Percentiles rank a stretch among this genome's conserved stretches.
Evolutionary conservation across 2,329 filamentous ascomycete species (phyloP).

Genomic region (Geosmithia putterillii): DNA sequence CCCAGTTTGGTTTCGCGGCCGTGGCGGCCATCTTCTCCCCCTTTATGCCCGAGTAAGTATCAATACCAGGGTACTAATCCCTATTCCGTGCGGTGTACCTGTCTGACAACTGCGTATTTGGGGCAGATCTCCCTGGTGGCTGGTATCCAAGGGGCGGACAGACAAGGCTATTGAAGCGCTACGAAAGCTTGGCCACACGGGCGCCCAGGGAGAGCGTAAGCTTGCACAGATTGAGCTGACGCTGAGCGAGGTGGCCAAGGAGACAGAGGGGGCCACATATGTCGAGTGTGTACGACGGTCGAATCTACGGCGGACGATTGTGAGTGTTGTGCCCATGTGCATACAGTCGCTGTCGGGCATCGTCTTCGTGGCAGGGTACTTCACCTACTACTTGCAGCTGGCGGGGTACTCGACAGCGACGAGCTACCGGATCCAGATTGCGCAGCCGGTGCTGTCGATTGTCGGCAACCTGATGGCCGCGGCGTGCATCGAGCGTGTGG

Average conservation of each 20-base stretch:
- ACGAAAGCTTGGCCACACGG: conserved; percentile 14
- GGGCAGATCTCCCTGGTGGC: conserved; percentile 22
- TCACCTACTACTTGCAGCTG: conserved; percentile 28
- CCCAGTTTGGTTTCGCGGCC: conserved; percentile 18
- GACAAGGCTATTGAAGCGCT: conserved; percentile 21
- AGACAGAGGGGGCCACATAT: conserved; percentile 25
- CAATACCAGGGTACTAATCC: no score
- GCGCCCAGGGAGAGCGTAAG: conserved; percentile 11
- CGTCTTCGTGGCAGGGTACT: conserved; percentile 18
- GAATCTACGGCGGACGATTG: conserved; percentile 20
- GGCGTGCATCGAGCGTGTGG: conserved; percentile 24
- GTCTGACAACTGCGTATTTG: background rate
- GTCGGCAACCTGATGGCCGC: conserved; percentile 31
- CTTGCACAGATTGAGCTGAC: conserved; percentile 16
- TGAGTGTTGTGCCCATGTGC: background rate
- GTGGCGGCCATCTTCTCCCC: conserved; percentile 15
- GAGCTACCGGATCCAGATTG: conserved; percentile 25
- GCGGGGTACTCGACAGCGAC: conserved; percentile 20
- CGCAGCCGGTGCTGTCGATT: conserved; percentile 5
- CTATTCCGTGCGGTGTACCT: background rate
- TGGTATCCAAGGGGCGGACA: conserved; percentile 17
- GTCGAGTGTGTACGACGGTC: conserved; percentile 32
- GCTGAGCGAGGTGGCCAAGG: conserved; percentile 16
- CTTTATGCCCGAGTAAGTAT: conserved; percentile 26
- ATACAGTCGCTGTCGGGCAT: conserved; percentile 21